Evolutionary conservation across 1,284 basidiomycete genomes (phyloP).

Genomic region (Hymenochaete sp.): DNA sequence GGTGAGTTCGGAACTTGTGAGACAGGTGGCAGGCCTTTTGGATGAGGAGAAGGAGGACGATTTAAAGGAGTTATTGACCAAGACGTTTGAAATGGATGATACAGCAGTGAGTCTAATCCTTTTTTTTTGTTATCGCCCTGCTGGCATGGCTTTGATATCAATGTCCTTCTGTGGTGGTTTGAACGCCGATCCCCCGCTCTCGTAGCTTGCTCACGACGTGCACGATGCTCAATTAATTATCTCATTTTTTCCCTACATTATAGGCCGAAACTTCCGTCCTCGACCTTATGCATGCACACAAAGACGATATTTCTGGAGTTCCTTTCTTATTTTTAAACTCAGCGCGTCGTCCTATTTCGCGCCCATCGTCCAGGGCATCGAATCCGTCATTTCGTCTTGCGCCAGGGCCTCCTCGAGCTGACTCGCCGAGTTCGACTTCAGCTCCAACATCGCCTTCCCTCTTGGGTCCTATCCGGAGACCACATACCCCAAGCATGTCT

Average conservation of each 20-base stretch:
- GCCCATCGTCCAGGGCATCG: constrained; percentile 74
- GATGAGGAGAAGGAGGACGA: constrained; percentile 80
- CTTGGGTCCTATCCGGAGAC: constrained; percentile 65
- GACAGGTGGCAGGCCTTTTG: constrained; percentile 61
- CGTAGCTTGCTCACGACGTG: constrained; percentile 13
- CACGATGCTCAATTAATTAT: background rate
- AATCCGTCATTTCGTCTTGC: constrained; percentile 49
- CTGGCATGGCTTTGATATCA: too few relatives aligned
- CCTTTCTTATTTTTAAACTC: constrained; percentile 76
- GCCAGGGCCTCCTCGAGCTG: constrained; percentile 44
- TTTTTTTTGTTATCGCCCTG: background rate
- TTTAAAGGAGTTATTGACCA: constrained; percentile 67
- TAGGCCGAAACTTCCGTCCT: constrained; percentile 72
- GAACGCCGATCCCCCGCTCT: constrained; percentile 17
- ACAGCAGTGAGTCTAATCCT: constrained; percentile 49
- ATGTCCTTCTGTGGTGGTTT: background rate
- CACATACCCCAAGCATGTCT: constrained; percentile 67
- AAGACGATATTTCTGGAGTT: constrained; percentile 72
- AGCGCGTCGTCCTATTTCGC: constrained; percentile 66
- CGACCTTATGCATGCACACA: constrained; percentile 80
- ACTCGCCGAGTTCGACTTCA: constrained; percentile 52
- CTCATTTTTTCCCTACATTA: constrained; percentile 5
- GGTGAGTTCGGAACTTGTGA: constrained; percentile 51
- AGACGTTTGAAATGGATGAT: constrained; percentile 63
- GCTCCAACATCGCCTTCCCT: constrained; percentile 52